Evolutionary conservation across 768 basidiomycete genomes (phyloP), one percentile per base, ranked within the genome.

Genomic region (Candolleomyces eurysporus): DNA sequence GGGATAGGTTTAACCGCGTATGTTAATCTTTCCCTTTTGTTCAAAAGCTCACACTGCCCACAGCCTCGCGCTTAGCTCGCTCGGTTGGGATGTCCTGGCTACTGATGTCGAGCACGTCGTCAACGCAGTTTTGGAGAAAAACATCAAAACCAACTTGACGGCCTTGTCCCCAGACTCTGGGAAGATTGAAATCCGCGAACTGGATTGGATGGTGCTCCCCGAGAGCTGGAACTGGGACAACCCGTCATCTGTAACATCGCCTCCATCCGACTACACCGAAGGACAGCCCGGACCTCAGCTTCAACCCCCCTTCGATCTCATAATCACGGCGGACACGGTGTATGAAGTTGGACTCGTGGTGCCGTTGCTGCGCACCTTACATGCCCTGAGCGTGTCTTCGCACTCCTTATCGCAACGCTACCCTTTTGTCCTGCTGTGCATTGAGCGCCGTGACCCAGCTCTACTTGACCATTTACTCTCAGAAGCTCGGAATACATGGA

Each of bases 251-350:
- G 63, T 66, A n/a, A 61, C 60, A 22, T 63, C 67, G 22, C 58
- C 36, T 55, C 61, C 66, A 52, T 48, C 57, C 26, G 36, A 9
- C 36, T 1, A 36, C 8, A 19, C 17, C 57, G 22, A 19, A 26
- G 26, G 26, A 26, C 26, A 26, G 26, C 26, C 26, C 26, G 26
- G 26, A 4, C 26, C 6, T 36, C 36, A 36, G 36, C 76, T 85
- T 14, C 65, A 65, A 17, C 83, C 87, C 8, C 87, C 86, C 0
- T 90, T 89, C 76, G 87, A 92, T 72, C 78, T 94, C 66, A 87
- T 97, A 64, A 71, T 90, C 57, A 85, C 92, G 11, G 88, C 94
- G 57, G 94, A 96, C 73, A 96, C 94, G 0, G 75, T 95, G 43
- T 96, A 94, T 71, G 70, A 78, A 30, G 67, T 78, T 2, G 75